Conservation (phyloP, 2,329 filamentous ascomycete species). For the Fusarium hostae region DNA sequence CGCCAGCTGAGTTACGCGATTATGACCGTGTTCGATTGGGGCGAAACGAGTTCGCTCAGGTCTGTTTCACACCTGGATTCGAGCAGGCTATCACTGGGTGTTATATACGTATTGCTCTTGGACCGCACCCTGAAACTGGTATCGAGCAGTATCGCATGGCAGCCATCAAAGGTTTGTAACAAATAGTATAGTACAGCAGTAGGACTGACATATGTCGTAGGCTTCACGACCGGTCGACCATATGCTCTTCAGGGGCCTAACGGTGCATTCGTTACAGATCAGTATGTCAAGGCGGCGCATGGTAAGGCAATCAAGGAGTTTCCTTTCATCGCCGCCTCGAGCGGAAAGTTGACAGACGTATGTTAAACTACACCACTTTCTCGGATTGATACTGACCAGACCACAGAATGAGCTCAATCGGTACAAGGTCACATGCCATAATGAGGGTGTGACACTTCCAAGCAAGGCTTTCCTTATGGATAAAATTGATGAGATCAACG, state of each 20-base stretch:
- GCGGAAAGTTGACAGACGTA: slow-evolving; percentile 85
- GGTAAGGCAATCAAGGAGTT: slow-evolving; percentile 87
- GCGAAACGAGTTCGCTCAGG: slow-evolving; percentile 85
- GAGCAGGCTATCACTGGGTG: slow-evolving; percentile 84
- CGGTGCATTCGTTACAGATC: slow-evolving; percentile 82
- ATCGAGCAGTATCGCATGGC: slow-evolving; percentile 88
- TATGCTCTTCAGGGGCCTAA: slow-evolving; percentile 86
- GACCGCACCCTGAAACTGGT: slow-evolving; percentile 77
- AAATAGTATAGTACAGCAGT: neutral
- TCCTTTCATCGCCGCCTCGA: slow-evolving; percentile 91
- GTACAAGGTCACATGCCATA: slow-evolving; percentile 78
- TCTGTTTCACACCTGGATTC: slow-evolving; percentile 94
- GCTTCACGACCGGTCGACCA: slow-evolving; percentile 80
- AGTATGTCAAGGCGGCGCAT: slow-evolving; percentile 84
- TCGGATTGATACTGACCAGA: slow-evolving; percentile 36
- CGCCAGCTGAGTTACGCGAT: slow-evolving; percentile 79
- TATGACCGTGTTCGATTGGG: slow-evolving; percentile 86
- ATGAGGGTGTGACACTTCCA: slow-evolving; percentile 78
- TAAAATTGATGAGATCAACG: slow-evolving; percentile 85
- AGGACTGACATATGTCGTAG: slow-evolving; percentile 57
- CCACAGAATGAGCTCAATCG: slow-evolving; percentile 79
- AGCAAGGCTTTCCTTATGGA: slow-evolving; percentile 74
- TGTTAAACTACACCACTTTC: slow-evolving; percentile 33
- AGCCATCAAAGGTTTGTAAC: slow-evolving; percentile 78
- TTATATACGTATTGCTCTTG: slow-evolving; percentile 86